These are phyloP conservation scores for Cryptococcus deneoformans DNA, from an alignment of 1,284 basidiomycete genomes.

Conservation along the genomic window DNA sequence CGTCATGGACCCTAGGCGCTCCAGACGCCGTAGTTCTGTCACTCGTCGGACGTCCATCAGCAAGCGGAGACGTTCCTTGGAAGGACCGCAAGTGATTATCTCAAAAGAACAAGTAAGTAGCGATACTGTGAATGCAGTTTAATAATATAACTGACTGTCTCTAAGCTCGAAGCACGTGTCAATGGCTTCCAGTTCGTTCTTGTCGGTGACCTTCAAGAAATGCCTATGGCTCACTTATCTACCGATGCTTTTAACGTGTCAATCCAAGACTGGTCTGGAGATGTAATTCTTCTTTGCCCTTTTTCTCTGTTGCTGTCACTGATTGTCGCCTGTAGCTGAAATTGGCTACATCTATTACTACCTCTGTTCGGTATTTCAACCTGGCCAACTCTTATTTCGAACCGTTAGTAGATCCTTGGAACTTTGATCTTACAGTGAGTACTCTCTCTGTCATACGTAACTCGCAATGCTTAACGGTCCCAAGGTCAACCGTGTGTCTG, in stretches of 20 bases:
- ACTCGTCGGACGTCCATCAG: conserved; percentile 50
- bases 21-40: conserved; percentile 8
- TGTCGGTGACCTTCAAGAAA: conserved; percentile 92
- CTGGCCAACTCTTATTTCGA: conserved; percentile 98
- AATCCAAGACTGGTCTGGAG: conserved; percentile 90
- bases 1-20: conserved; percentile 5
- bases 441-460: conserved; percentile 10
- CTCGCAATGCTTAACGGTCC: background rate
- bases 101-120: conserved; percentile 73
- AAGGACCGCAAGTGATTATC: conserved; percentile 58
- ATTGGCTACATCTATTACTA: conserved; percentile 73
- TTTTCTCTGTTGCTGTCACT: background rate
- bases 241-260: conserved; percentile 80
- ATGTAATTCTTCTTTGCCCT: conserved; percentile 55
- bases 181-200: conserved; percentile 91
- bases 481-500: conserved; percentile 37
- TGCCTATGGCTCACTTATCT: conserved; percentile 88
- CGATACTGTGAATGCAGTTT: background rate
- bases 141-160: background rate
- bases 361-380: conserved; percentile 94
- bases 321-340: conserved; percentile 59
- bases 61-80: conserved; percentile 51
- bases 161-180: conserved; percentile 66
- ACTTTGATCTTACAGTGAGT: conserved; percentile 67
- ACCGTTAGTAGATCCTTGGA: conserved; percentile 98